Conservation (phyloP, 371 early-diverging fungal species). For the Funneliformis caledonium region DNA sequence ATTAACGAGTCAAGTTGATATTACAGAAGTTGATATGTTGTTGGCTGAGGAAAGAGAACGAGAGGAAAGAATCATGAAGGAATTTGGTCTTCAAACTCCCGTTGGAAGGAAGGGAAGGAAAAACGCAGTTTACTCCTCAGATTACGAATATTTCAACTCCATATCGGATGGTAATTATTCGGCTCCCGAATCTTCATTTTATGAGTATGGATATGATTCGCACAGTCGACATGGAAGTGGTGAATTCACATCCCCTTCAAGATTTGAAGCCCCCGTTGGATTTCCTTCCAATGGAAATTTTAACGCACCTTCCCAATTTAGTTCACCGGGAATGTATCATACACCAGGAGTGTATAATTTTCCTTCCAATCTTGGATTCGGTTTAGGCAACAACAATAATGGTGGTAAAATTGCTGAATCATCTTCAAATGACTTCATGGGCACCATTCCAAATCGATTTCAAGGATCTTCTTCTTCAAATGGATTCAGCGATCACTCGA, state of each 20-base stretch:
- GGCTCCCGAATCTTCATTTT: neutral
- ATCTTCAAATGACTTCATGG: neutral
- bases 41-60: slow-evolving; percentile 31
- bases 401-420: neutral
- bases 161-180: slow-evolving; percentile 22
- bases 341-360: neutral
- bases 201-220: slow-evolving; percentile 11
- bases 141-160: slow-evolving; percentile 13
- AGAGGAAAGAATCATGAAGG: slow-evolving; percentile 16
- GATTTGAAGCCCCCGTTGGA: neutral
- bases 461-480: neutral
- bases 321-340: slow-evolving; percentile 15
- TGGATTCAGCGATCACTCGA: neutral
- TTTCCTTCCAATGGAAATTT: neutral
- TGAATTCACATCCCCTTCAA: neutral
- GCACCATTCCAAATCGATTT: neutral
- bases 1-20: slow-evolving; percentile 23
- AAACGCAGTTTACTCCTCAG: neutral
- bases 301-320: neutral
- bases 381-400: neutral
- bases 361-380: neutral
- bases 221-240: slow-evolving; percentile 16
- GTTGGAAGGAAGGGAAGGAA: neutral
- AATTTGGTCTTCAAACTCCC: slow-evolving; percentile 23
- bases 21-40: slow-evolving; percentile 35